Conservation (phyloP, 805 yeast species). For the Scheffersomyces ergatensis region DNA sequence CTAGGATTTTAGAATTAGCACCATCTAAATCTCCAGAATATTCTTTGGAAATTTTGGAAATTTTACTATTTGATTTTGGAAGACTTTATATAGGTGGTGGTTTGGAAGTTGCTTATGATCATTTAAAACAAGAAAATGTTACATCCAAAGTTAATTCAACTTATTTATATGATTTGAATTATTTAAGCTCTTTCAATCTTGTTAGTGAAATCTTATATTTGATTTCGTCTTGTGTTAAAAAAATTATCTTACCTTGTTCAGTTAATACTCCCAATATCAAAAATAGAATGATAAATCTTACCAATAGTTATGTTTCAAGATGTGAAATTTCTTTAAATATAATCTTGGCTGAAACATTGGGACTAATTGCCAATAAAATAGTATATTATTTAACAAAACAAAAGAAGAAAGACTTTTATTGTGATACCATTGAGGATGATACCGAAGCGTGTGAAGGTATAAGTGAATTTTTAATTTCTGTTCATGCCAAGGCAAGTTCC, state of each 20-base stretch:
- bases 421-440: slow-evolving; percentile 51
- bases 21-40: slow-evolving; percentile 62
- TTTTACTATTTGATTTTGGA: slow-evolving; percentile 68
- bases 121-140: slow-evolving; percentile 35
- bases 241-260: slow-evolving; percentile 73
- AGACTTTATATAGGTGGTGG: slow-evolving; percentile 72
- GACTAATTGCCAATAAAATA: slow-evolving; percentile 51
- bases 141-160: slow-evolving; percentile 16
- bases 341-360: slow-evolving; percentile 58
- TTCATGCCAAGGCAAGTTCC: slow-evolving; percentile 36
- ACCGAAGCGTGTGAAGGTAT: slow-evolving; percentile 71
- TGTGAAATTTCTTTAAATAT: slow-evolving; percentile 67
- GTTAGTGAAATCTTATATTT: slow-evolving; percentile 62
- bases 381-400: slow-evolving; percentile 54
- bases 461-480: slow-evolving; percentile 47
- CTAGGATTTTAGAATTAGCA: slow-evolving; percentile 71
- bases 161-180: slow-evolving; percentile 40
- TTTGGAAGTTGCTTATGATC: slow-evolving; percentile 63
- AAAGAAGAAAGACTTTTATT: slow-evolving; percentile 67
- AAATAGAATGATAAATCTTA: slow-evolving; percentile 55
- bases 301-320: slow-evolving; percentile 58
- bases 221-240: slow-evolving; percentile 69
- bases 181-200: slow-evolving; percentile 47
- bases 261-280: slow-evolving; percentile 56
- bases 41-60: slow-evolving; percentile 64